Percentiles rank a stretch among this genome's conserved stretches.
phyloP scores from a whole-genome alignment of 2,329 filamentous ascomycete genomes.

The Immersiporthe knoxdaviesiana region DNA sequence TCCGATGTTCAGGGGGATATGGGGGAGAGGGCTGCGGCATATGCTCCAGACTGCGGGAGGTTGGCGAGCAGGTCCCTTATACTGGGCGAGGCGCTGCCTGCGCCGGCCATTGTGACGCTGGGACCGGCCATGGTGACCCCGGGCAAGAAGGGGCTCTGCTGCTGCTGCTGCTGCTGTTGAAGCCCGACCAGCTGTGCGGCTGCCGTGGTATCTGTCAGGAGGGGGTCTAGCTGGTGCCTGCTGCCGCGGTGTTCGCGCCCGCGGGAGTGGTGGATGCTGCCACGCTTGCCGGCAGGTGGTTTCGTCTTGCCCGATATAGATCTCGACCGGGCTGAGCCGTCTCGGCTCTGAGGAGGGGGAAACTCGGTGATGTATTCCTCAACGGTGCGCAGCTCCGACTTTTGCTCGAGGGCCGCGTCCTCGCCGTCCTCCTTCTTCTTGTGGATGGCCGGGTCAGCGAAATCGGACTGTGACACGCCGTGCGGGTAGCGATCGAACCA shows the following conservation, averaged over 20 bases:
- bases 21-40: slow-evolving; percentile 52
- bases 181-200: slow-evolving; percentile 41
- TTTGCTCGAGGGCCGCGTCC: slow-evolving; percentile 88
- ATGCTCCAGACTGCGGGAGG: slow-evolving; percentile 46
- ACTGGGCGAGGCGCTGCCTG: slow-evolving; percentile 44
- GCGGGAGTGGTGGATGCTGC: slow-evolving; percentile 36
- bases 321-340: slow-evolving; percentile 36
- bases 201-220: slow-evolving; percentile 42
- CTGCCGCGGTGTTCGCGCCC: slow-evolving; percentile 38
- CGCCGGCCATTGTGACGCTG: slow-evolving; percentile 43
- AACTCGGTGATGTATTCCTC: slow-evolving; percentile 91
- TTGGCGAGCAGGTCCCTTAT: slow-evolving; percentile 45
- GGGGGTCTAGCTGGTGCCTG: slow-evolving; percentile 41
- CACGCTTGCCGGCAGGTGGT: slow-evolving; percentile 43
- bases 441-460: slow-evolving; percentile 71
- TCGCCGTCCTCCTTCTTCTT: slow-evolving; percentile 76
- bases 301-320: slow-evolving; percentile 37
- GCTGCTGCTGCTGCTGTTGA: slow-evolving; percentile 46
- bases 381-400: slow-evolving; percentile 87
- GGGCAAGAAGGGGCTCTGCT: slow-evolving; percentile 47
- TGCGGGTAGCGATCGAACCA: slow-evolving; percentile 97
- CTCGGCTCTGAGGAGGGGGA: slow-evolving; percentile 58
- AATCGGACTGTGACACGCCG: slow-evolving; percentile 83
- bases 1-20: slow-evolving; percentile 54
- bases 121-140: slow-evolving; percentile 45